Conservation (phyloP, 306 rosid species). For the Casuarina cunninghamiana region DNA sequence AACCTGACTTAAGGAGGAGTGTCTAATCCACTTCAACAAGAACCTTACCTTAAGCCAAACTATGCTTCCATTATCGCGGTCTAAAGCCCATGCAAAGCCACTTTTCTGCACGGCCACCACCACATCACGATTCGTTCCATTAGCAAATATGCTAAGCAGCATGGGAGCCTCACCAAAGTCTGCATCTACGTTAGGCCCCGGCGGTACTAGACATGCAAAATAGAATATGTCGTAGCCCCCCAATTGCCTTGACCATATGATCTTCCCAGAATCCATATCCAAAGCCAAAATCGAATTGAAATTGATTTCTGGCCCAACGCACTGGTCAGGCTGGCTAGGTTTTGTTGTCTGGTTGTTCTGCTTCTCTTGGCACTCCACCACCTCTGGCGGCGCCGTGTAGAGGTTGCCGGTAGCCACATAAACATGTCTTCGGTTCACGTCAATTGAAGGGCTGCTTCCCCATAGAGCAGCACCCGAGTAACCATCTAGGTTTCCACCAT, state of each 20-base stretch:
- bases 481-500: conserved; percentile 29
- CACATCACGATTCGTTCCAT: conserved; percentile 18
- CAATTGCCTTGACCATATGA: conserved; percentile 35
- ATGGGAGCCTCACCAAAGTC: conserved; percentile 51
- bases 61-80: conserved; percentile 37
- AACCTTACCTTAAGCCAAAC: conserved; percentile 37
- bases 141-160: conserved; percentile 30
- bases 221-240: conserved; percentile 39
- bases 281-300: conserved; percentile 41
- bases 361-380: conserved; percentile 33
- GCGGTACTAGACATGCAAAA: conserved; percentile 37
- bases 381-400: conserved; percentile 40
- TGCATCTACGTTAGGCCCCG: conserved; percentile 40
- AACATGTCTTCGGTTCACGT: conserved; percentile 31
- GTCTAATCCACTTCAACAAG: not conserved
- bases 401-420: conserved; percentile 46
- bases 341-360: conserved; percentile 34
- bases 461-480: conserved; percentile 44
- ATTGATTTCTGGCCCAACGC: conserved; percentile 40
- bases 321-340: conserved; percentile 37
- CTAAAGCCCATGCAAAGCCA: conserved; percentile 47
- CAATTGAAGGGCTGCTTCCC: conserved; percentile 54
- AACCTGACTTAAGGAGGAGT: too few relatives aligned
- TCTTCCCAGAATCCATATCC: conserved; percentile 28
- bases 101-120: conserved; percentile 48